Conservation (phyloP, 805 yeast species). For the Candida railenensis region DNA sequence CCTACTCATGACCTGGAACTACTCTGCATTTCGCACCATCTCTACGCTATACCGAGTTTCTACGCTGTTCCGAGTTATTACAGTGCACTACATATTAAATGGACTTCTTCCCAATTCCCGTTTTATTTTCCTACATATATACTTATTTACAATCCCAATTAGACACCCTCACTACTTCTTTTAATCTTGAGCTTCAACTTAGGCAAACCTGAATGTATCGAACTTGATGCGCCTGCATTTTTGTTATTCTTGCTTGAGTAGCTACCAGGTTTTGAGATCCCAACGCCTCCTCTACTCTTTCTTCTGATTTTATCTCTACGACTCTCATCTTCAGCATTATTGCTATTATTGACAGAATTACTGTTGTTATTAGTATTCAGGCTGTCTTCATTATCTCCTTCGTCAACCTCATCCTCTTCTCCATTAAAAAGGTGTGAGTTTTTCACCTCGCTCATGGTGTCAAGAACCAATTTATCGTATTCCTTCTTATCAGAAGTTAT, state of each 20-base stretch:
- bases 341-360: constrained; percentile 1
- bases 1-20: too few relatives aligned
- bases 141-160: neutral
- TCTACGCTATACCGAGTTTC: too few relatives aligned
- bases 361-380: neutral
- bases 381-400: constrained; percentile 9
- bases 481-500: constrained; percentile 28
- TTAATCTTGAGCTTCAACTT: constrained; percentile 12
- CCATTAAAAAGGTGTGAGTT: constrained; percentile 40
- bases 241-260: constrained; percentile 3
- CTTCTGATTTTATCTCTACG: constrained; percentile 19
- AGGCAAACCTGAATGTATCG: constrained; percentile 5
- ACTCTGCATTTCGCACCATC: too few relatives aligned
- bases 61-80: too few relatives aligned
- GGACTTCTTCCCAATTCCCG: too few relatives aligned
- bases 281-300: constrained; percentile 28
- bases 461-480: constrained; percentile 29
- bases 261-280: constrained; percentile 12
- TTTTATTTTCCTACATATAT: neutral
- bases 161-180: neutral
- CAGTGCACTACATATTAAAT: too few relatives aligned
- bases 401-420: constrained; percentile 29
- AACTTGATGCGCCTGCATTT: neutral
- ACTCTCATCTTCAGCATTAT: constrained; percentile 1
- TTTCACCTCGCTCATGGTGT: constrained; percentile 28